phyloP scores from a whole-genome alignment of 768 basidiomycete genomes.

The Tulasnella sp. region DNA sequence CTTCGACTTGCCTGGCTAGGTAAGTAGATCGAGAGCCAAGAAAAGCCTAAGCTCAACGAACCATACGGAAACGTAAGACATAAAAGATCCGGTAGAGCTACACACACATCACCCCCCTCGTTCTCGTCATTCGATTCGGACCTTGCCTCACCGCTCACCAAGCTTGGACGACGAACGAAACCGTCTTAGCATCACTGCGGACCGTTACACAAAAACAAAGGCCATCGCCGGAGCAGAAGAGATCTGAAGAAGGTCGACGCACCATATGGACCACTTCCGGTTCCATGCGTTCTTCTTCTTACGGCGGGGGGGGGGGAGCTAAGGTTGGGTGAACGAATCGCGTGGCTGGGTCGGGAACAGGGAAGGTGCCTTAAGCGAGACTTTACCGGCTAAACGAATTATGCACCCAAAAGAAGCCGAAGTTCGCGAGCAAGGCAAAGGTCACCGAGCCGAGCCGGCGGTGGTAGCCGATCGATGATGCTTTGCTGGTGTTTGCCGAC shows the following conservation, averaged over 20 bases:
- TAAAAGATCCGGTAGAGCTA: not conserved
- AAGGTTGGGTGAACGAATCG: not conserved
- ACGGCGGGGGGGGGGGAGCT: not conserved
- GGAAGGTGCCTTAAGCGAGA: not conserved
- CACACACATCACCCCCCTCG: no score
- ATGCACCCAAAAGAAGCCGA: not conserved
- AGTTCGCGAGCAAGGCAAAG: not conserved
- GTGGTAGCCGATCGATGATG: not conserved
- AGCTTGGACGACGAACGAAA: not conserved
- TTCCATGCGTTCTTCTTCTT: not conserved
- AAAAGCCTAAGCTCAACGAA: not conserved
- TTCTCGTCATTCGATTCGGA: not conserved
- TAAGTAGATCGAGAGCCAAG: not conserved
- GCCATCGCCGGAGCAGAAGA: no score
- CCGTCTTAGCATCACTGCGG: not conserved
- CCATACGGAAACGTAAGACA: not conserved
- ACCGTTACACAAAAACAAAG: not conserved
- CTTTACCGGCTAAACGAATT: not conserved
- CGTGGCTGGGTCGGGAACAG: not conserved
- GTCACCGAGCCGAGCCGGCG: not conserved
- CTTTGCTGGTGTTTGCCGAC: not conserved
- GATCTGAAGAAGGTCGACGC: not conserved
- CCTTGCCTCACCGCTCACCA: not conserved
- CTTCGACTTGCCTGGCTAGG: no score
- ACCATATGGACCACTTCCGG: not conserved